Percentiles rank a stretch among this genome's conserved stretches.
phyloP scores from a whole-genome alignment of 345 rosid genomes.

The Erucastrum elatum region DNA sequence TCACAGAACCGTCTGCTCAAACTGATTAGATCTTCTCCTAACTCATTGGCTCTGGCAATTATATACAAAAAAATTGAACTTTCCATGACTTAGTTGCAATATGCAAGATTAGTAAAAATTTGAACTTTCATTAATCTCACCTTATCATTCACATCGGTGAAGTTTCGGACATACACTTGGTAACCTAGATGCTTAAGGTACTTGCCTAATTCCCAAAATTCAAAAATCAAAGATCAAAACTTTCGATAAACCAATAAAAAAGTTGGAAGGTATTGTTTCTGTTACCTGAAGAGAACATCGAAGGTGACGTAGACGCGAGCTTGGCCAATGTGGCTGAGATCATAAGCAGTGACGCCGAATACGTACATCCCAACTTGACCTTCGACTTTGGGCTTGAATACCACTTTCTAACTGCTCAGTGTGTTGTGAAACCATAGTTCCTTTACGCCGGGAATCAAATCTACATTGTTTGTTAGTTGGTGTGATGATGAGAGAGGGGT shows the following conservation, averaged over 20 bases:
- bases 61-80: conserved; percentile 49
- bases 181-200: conserved; percentile 91
- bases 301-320: conserved; percentile 94
- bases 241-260: conserved; percentile 2
- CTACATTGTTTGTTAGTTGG: conserved; percentile 11
- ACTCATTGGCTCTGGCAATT: too few relatives aligned
- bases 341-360: conserved; percentile 95
- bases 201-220: conserved; percentile 64
- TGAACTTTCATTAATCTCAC: conserved; percentile 38
- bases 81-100: conserved; percentile 2
- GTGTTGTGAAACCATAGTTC: conserved; percentile 85
- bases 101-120: too few relatives aligned
- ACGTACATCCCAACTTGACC: conserved; percentile 94
- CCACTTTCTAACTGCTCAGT: conserved; percentile 72
- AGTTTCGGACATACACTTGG: conserved; percentile 85
- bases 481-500: conserved; percentile 38
- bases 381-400: conserved; percentile 71
- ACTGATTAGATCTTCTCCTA: too few relatives aligned
- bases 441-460: neutral
- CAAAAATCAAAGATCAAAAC: neutral
- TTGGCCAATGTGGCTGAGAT: conserved; percentile 93
- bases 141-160: conserved; percentile 99
- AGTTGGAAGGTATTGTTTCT: neutral
- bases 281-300: conserved; percentile 75
- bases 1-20: too few relatives aligned